Evolutionary conservation across 2,329 filamentous ascomycete species (phyloP), one percentile per base, ranked within the genome.

Genomic region (Sphaerostilbella broomeana): DNA sequence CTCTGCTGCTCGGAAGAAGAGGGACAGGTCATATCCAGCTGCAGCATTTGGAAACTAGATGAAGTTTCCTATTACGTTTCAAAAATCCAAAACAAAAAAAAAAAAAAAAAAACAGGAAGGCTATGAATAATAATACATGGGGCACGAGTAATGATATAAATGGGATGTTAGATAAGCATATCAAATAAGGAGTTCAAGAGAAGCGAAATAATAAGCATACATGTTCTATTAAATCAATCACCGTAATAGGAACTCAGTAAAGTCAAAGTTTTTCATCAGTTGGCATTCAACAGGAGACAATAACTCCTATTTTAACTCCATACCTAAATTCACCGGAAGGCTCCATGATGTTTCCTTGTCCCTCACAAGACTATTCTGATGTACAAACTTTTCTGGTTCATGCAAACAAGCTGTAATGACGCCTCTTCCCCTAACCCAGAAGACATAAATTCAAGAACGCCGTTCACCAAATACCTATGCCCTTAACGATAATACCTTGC

Each of bases 11-110:
- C 61, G 70, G 27, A 78, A 75, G 61, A 79, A 75, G 68, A 72
- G 68, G 48, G 76, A 80, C 43, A 66, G 78, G 36, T 64, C 73
- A 1, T 82, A 82, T 51, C 77, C 78, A 2, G 69, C 74, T 9
- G 77, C 77, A 6, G 77, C 77, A 8, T 82, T 81, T 58, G 73
- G 70, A 12, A 64, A 59, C n/a, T n/a, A 26, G 5, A 34, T 35
- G 12, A 24, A 22, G 6, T n/a, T 18, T 4, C n/a, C 16, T 16
- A 13, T 13, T 16, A 18, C 25, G 33, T 26, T 22, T 16, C 13
- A 17, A 13, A 9, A 17, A 20, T 12, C 20, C 12, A 16, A 31
- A 15, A 25, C 38, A 38, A 34, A 37, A 29, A 43, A 31, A 44
- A 29, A 31, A 16, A 22, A 13, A 12, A 32, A 33, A 45, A 33